Percentiles rank a stretch among this genome's conserved stretches.
Evolutionary conservation across 2,329 filamentous ascomycete genomes (phyloP).

Genomic region (Cytospora mali): DNA sequence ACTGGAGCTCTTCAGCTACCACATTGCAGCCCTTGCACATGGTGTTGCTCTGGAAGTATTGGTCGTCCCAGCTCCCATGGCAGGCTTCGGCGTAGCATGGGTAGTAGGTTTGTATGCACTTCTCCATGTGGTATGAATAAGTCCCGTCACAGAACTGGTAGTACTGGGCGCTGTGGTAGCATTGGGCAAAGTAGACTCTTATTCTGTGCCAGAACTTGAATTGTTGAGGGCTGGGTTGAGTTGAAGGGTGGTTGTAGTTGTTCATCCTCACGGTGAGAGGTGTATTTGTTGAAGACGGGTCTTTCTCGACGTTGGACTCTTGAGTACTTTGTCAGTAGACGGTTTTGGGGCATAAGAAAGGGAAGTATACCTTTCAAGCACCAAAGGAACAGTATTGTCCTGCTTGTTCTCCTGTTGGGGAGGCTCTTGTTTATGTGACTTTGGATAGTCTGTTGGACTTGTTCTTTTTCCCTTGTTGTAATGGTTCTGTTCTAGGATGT

Average conservation of each 20-base stretch:
- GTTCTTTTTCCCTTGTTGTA: background rate
- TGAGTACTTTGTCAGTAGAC: background rate
- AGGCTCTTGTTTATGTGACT: background rate
- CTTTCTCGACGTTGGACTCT: background rate
- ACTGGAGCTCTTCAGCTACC: background rate
- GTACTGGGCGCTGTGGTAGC: too few relatives aligned
- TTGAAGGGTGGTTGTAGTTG: background rate
- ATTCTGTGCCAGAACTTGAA: too few relatives aligned
- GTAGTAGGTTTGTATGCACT: too few relatives aligned
- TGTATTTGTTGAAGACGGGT: background rate
- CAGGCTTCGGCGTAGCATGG: too few relatives aligned
- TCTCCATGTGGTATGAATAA: too few relatives aligned
- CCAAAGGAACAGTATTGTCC: background rate
- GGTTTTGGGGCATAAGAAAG: too few relatives aligned
- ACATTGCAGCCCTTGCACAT: background rate
- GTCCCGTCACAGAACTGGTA: too few relatives aligned
- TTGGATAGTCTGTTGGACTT: background rate
- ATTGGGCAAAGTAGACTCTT: too few relatives aligned
- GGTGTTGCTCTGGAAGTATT: background rate
- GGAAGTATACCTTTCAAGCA: background rate
- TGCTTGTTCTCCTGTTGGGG: background rate
- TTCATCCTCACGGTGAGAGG: background rate
- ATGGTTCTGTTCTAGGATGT: background rate
- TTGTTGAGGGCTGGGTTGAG: background rate
- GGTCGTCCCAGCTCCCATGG: too few relatives aligned